Percentiles rank a stretch among this genome's conserved stretches.
Conservation (phyloP, 2,329 filamentous ascomycete species). For the Xylariaceae sp. region DNA sequence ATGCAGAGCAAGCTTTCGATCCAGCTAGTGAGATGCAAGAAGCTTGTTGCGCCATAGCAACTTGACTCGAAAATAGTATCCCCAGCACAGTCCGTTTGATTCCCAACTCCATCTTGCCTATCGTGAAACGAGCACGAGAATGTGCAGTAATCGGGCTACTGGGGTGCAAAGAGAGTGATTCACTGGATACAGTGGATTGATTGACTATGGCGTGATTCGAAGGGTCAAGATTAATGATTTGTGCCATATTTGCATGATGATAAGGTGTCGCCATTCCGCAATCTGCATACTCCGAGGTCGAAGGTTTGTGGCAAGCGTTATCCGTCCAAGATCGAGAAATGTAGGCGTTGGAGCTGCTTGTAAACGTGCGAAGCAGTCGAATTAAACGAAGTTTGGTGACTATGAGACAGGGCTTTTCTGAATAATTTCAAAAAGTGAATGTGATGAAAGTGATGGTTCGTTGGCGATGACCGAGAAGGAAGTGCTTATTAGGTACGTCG, state of each 20-base stretch:
- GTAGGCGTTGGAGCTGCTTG: slow-evolving; percentile 17
- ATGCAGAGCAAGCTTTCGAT: slow-evolving; percentile 36
- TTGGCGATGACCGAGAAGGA: slow-evolving; percentile 1
- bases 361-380: slow-evolving; percentile 18
- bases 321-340: too few species aligned
- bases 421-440: slow-evolving; percentile 15
- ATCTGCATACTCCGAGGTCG: slow-evolving; percentile 22
- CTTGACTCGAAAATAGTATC: slow-evolving; percentile 20
- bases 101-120: slow-evolving; percentile 13
- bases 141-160: slow-evolving; percentile 15
- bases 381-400: slow-evolving; percentile 26
- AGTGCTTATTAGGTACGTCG: slow-evolving; percentile 10
- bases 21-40: slow-evolving; percentile 34
- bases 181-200: slow-evolving; percentile 3
- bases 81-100: slow-evolving; percentile 18
- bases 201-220: slow-evolving; percentile 9
- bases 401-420: slow-evolving; percentile 17
- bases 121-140: slow-evolving; percentile 8
- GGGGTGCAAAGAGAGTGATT: slow-evolving; percentile 3
- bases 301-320: neutral
- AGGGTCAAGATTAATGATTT: slow-evolving; percentile 14
- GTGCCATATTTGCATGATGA: slow-evolving; percentile 24
- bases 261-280: slow-evolving; percentile 25
- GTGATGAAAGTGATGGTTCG: slow-evolving; percentile 18
- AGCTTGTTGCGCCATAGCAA: slow-evolving; percentile 22